Percentiles rank a stretch among this genome's conserved stretches.
phyloP scores from a whole-genome alignment of 257 asterid genomes.

The Capsicum pubescens region DNA sequence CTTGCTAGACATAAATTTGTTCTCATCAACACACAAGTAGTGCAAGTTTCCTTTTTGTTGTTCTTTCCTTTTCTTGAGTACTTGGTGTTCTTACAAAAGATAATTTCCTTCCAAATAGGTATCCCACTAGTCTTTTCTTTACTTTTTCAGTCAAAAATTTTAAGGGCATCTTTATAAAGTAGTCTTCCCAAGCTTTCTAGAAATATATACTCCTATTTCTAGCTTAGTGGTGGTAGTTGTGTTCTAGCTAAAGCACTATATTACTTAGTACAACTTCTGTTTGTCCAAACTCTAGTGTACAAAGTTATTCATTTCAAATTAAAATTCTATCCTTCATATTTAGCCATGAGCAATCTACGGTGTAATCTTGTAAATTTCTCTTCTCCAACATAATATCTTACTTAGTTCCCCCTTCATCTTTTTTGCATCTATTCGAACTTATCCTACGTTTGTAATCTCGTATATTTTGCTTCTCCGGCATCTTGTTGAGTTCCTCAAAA shows the following conservation, averaged over 20 bases:
- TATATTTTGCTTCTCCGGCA: not conserved
- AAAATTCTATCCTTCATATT: not conserved
- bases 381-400: not conserved
- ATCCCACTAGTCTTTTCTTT: constrained; percentile 24
- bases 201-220: not conserved
- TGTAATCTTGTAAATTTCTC: not conserved
- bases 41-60: not conserved
- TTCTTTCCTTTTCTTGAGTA: constrained; percentile 22
- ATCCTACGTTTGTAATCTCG: not conserved
- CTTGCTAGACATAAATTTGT: not conserved
- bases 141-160: constrained; percentile 26
- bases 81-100: constrained; percentile 16
- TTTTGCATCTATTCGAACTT: not conserved
- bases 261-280: not conserved
- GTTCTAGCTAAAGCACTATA: not conserved
- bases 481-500: not conserved
- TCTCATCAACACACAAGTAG: constrained; percentile 12
- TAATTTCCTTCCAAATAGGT: constrained; percentile 23
- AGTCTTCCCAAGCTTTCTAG: constrained; percentile 28
- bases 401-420: not conserved
- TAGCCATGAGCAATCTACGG: too few species aligned
- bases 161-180: constrained; percentile 14
- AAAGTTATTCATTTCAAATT: too few species aligned
- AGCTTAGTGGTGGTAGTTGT: constrained; percentile 29
- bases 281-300: too few species aligned